Percentiles rank a stretch among this genome's conserved stretches.
phyloP scores from a whole-genome alignment of 805 yeast genomes.

The Starmerella bacillaris region DNA sequence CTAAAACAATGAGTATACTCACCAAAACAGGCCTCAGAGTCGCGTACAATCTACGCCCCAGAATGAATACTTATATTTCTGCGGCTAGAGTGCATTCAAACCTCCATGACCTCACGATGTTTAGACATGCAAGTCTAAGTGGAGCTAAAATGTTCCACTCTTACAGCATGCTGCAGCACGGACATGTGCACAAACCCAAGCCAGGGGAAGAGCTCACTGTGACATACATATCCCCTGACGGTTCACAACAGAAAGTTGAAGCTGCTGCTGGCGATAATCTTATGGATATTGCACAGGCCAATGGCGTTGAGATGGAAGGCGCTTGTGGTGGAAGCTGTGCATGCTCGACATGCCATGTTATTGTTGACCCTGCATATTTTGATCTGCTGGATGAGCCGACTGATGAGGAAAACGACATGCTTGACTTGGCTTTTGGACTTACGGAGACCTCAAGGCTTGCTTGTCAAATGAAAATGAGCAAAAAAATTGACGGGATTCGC shows the following conservation, averaged over 20 bases:
- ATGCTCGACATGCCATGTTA: slow-evolving; percentile 92
- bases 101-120: too few relatives aligned
- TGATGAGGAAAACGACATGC: slow-evolving; percentile 96
- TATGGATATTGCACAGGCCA: slow-evolving; percentile 85
- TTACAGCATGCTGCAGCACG: slow-evolving; percentile 31
- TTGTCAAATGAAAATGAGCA: slow-evolving; percentile 78
- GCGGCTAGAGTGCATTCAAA: too few relatives aligned
- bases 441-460: slow-evolving; percentile 95
- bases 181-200: slow-evolving; percentile 76
- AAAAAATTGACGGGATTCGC: slow-evolving; percentile 79
- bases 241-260: slow-evolving; percentile 61
- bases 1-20: too few relatives aligned
- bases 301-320: slow-evolving; percentile 84
- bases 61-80: too few relatives aligned
- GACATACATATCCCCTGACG: slow-evolving; percentile 84
- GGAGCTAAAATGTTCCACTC: not conserved
- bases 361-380: slow-evolving; percentile 86
- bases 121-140: too few relatives aligned
- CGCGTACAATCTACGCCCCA: too few relatives aligned
- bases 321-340: slow-evolving; percentile 99
- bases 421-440: slow-evolving; percentile 90
- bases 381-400: slow-evolving; percentile 86
- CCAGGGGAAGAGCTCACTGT: slow-evolving; percentile 83
- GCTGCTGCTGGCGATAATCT: slow-evolving; percentile 85
- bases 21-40: too few relatives aligned